phyloP scores from a whole-genome alignment of 306 rosid species.

The Fragaria iinumae region DNA sequence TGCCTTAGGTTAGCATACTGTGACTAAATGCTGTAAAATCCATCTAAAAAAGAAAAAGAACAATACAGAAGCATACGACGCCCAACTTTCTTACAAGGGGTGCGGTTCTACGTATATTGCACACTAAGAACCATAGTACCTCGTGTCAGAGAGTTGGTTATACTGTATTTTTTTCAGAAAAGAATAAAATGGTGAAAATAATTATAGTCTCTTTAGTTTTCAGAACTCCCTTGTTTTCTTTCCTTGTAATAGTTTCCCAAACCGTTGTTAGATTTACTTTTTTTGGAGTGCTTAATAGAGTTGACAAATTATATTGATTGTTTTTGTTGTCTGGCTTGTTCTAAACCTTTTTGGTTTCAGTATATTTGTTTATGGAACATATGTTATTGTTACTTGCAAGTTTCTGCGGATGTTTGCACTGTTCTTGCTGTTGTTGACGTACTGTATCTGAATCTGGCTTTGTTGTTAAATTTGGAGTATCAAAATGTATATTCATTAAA shows the following conservation, averaged over 20 bases:
- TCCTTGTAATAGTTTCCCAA: background rate
- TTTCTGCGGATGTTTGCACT: background rate
- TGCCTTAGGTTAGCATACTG: slow-evolving; percentile 4
- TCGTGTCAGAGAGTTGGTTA: slow-evolving; percentile 3
- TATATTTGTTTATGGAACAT: background rate
- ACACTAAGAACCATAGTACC: background rate
- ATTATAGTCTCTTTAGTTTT: background rate
- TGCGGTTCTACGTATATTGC: background rate
- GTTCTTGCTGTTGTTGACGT: background rate
- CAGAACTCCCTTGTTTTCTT: background rate
- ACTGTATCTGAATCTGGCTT: background rate
- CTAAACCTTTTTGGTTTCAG: background rate
- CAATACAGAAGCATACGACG: background rate
- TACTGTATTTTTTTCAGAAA: background rate
- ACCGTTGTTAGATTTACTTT: background rate
- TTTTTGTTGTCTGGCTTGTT: background rate
- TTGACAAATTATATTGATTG: background rate
- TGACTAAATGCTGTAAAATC: background rate
- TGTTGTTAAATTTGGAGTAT: too few species aligned
- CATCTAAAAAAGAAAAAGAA: background rate
- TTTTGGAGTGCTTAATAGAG: background rate
- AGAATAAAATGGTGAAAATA: background rate
- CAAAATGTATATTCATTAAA: too few species aligned
- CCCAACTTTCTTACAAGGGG: background rate
- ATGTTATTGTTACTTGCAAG: background rate